Base-by-base conservation (phyloP, 2,329 filamentous ascomycete genomes). In the Sclerotinia borealis region DNA sequence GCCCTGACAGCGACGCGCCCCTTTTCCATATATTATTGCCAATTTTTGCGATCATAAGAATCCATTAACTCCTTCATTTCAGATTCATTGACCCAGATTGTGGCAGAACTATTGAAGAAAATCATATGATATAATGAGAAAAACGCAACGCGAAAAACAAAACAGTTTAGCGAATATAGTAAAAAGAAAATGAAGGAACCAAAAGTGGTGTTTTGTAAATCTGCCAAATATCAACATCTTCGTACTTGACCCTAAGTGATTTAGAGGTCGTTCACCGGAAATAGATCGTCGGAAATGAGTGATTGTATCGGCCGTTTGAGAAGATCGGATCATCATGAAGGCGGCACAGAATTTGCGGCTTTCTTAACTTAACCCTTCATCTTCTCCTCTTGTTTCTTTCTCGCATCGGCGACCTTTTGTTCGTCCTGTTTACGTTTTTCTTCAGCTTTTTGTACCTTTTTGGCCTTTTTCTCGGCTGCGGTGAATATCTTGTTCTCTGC, bases 391-490 rank as follows among this genome's bases (percentile, higher is more conserved):
- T 58, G 41, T 43, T 29, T 55, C 43, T 56, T 62, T 39, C 27
- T 45, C 17, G 49, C 31, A 49, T 65, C 61, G 45, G 47, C 55
- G 29, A 45, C 61, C 47, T 51, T 63, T n/a, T 48, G 45, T 31
- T 63, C 61, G 10, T 63, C 41, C 36, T 43, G 41, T 63, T 60
- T 52, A 25, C 56, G 55, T 52, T 59, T 61, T 41, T 64, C 50
- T 50, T 67, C 67, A 19, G 48, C 50, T 37, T 39, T 50, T 45
- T 56, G 52, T 37, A 51, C 39, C 29, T 29, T 7, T 34, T 41
- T 27, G 43, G 64, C 61, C 6, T 62, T 61, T 50, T 67, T 64
- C 43, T 64, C 66, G 22, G 54, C 63, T n/a, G 50, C 37, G 17
- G 25, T 39, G n/a, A 61, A 27, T 22, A 50, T 50, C 13, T 66